Percentiles rank a stretch among this genome's conserved stretches.
Evolutionary conservation across 331 rosid genomes (phyloP).

Genomic region (Malus hybrid): DNA sequence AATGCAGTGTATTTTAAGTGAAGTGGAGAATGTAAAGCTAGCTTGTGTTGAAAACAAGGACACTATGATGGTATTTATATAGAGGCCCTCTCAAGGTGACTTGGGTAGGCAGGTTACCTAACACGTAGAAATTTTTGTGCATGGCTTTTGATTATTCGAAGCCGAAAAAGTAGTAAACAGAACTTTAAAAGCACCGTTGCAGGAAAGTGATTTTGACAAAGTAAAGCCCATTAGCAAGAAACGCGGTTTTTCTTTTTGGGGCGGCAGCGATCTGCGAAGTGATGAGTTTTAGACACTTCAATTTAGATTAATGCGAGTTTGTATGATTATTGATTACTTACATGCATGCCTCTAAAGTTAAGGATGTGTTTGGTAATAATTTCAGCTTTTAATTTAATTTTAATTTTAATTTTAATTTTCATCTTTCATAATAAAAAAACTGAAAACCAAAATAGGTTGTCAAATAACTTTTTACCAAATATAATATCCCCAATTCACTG

Average conservation of each 20-base stretch:
- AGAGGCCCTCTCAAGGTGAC: conserved; percentile 22
- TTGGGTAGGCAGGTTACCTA: conserved; percentile 45
- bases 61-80: conserved; percentile 23
- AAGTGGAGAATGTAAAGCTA: neutral
- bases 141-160: conserved; percentile 12
- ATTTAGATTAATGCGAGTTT: neutral
- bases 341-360: too few relatives aligned
- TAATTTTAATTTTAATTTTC: too few relatives aligned
- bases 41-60: neutral
- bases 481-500: too few relatives aligned
- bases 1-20: neutral
- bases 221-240: neutral
- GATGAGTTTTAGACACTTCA: neutral
- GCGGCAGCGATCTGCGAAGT: neutral
- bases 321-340: too few relatives aligned
- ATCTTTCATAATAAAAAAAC: too few relatives aligned
- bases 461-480: too few relatives aligned
- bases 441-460: too few relatives aligned
- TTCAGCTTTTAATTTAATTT: too few relatives aligned
- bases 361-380: too few relatives aligned
- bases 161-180: neutral
- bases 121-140: conserved; percentile 38
- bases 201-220: neutral
- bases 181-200: neutral
- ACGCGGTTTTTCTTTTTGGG: neutral